A percentile compares a stretch with the other conserved stretches of the same genome.
phyloP scores from a whole-genome alignment of 2,329 filamentous ascomycete species.

The Cytospora leucostoma region DNA sequence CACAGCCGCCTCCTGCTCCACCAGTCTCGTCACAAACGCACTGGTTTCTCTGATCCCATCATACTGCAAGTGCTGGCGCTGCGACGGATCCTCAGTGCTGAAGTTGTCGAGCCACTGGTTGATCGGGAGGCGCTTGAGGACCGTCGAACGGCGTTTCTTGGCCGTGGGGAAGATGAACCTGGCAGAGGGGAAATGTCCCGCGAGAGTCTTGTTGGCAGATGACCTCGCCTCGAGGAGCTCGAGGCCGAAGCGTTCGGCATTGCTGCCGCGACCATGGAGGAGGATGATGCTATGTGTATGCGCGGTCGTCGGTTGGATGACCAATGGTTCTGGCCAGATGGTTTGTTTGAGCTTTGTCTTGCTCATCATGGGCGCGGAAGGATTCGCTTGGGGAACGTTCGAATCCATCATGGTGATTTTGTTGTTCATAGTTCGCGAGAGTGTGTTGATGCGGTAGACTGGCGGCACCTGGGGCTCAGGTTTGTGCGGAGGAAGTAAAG shows the following conservation, averaged over 20 bases:
- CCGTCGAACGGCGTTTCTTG: conserved; percentile 40
- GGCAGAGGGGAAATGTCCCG: conserved; percentile 33
- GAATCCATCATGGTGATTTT: background rate
- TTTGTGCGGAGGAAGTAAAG: background rate
- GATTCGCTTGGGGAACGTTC: background rate
- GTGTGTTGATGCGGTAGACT: background rate
- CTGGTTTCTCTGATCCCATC: conserved; percentile 45
- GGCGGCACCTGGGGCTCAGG: background rate
- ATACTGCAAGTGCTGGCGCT: conserved; percentile 38
- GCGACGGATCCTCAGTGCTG: conserved; percentile 34
- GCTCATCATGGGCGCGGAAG: conserved; percentile 1
- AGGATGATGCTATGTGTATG: conserved; percentile 43
- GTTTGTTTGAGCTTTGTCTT: conserved; percentile 19
- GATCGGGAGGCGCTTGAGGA: conserved; percentile 41
- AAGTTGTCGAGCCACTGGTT: conserved; percentile 51
- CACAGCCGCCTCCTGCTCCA: conserved; percentile 39
- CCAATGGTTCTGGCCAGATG: conserved; percentile 9
- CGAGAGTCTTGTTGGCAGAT: conserved; percentile 9
- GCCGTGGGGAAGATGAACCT: conserved; percentile 56
- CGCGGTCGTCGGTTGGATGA: background rate
- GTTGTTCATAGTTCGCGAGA: background rate
- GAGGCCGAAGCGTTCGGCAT: conserved; percentile 42
- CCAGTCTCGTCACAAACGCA: conserved; percentile 40
- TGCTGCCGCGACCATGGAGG: conserved; percentile 51
- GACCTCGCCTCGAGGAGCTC: conserved; percentile 39